Evolutionary conservation across 78 protist species (phyloP).

Genomic region (Tieghemostelium lacteum): DNA sequence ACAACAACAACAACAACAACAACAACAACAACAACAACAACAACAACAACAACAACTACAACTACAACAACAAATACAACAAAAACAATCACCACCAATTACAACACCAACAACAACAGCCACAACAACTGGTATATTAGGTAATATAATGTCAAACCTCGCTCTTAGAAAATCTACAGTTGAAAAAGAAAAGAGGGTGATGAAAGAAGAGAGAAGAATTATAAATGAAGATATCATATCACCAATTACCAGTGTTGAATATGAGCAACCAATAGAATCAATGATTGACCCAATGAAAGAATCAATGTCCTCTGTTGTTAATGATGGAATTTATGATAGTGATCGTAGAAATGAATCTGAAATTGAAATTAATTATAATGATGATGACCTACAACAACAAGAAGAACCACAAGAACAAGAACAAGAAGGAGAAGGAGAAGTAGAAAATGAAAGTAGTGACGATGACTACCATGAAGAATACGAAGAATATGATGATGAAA

Average conservation of each 20-base stretch:
- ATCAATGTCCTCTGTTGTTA: not conserved
- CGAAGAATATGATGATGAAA: not conserved
- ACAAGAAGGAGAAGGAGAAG: not conserved
- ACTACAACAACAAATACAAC: not conserved
- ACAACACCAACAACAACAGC: constrained; percentile 14
- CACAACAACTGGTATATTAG: constrained; percentile 11
- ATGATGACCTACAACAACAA: not conserved
- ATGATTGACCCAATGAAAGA: not conserved
- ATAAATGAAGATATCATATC: not conserved
- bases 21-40: not conserved
- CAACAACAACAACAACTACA: not conserved
- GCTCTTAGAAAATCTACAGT: not conserved
- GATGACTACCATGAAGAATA: constrained; percentile 2
- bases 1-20: not conserved
- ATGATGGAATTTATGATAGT: not conserved
- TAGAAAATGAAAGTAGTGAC: constrained; percentile 1
- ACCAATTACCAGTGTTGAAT: no score
- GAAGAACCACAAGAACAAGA: not conserved
- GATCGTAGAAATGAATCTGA: not conserved
- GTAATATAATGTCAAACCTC: not conserved
- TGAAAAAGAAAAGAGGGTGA: not conserved
- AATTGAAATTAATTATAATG: not conserved
- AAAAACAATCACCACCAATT: not conserved
- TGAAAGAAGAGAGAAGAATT: not conserved
- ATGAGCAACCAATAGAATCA: not conserved